These are phyloP conservation scores for Pichia inconspicua DNA, from an alignment of 1,139 yeast genomes.

Conservation along the genomic window DNA sequence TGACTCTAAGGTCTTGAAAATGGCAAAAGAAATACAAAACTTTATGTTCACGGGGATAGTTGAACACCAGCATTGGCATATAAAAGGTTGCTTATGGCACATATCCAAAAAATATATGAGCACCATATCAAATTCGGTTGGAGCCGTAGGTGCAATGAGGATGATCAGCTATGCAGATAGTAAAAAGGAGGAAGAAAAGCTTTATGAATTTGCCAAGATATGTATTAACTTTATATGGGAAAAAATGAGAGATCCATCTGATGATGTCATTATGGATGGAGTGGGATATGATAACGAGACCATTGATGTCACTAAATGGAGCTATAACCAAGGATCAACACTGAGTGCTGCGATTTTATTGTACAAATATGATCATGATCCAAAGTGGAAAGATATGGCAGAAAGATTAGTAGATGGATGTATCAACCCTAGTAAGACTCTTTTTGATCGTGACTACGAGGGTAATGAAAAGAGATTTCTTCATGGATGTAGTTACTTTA, in stretches of 20 bases:
- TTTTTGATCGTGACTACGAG: slow-evolving; percentile 58
- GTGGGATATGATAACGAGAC: slow-evolving; percentile 42
- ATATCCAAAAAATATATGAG: slow-evolving; percentile 50
- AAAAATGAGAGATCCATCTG: slow-evolving; percentile 45
- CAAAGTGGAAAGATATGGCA: slow-evolving; percentile 50
- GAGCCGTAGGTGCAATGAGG: slow-evolving; percentile 53
- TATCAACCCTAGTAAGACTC: slow-evolving; percentile 46
- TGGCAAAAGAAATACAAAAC: slow-evolving; percentile 50
- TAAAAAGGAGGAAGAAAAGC: slow-evolving; percentile 10
- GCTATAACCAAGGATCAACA: slow-evolving; percentile 66
- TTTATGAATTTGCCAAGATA: slow-evolving; percentile 36
- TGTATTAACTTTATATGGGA: slow-evolving; percentile 35
- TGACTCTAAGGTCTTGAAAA: slow-evolving; percentile 44
- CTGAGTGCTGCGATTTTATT: slow-evolving; percentile 48
- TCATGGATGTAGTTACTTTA: slow-evolving; percentile 59
- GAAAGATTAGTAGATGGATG: slow-evolving; percentile 54
- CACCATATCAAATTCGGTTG: slow-evolving; percentile 65
- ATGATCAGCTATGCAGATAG: slow-evolving; percentile 34
- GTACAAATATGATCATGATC: slow-evolving; percentile 45
- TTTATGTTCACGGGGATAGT: slow-evolving; percentile 54
- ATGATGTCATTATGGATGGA: slow-evolving; percentile 58
- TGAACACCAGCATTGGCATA: slow-evolving; percentile 35
- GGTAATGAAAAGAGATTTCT: slow-evolving; percentile 50
- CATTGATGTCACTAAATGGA: slow-evolving; percentile 50
- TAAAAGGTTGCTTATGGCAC: slow-evolving; percentile 61